Base-by-base conservation (phyloP, 2,329 filamentous ascomycete species). In the Colletotrichum zoysiae region DNA sequence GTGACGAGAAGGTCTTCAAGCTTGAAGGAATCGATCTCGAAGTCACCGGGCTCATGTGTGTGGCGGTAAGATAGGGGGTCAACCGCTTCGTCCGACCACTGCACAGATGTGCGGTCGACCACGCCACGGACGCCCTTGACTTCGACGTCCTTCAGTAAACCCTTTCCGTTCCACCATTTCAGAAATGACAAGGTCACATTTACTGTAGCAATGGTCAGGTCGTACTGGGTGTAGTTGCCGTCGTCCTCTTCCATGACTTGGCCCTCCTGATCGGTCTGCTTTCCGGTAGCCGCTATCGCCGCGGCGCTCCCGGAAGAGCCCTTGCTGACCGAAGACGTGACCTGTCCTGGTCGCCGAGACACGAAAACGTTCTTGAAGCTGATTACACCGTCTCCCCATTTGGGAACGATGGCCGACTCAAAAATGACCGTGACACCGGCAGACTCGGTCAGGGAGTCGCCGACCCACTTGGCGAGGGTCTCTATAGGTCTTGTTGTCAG, bases 161-260 rank as follows among this genome's bases (percentile, higher is more conserved):
- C 96, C 81, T 95, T 98, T 30, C 96, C 95, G 76, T 97, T 98
- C 90, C 97, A 97, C 96, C 96, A 99, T 79, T 98, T 98, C n/a
- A 95, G 88, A 76, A 99, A 98, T 0, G 96, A 99, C 35, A 99
- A 82, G 0, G 95, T 98, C 53, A 99, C 95, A 78, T 99, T 97
- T 73, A 99, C 94, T 0, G 94, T 97, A 74, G 96, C 94, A 71
- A 99, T 94, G 0, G 95, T 97, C 20, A 99, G 86, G 78, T 99
- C 96, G 76, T 98, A 99, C 76, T 99, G 96, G 0, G 95, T 98
- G 80, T 98, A 99, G 79, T 99, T 99, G 23, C 93, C 94, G 78
- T 98, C 95, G 78, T 98, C 95, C 70, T 91, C 88, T 74, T 89
- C 86, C 26, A 82, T 81, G 1, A 67, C 66, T 48, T 81, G 79